Evolutionary conservation across 1,139 yeast genomes (phyloP), one percentile per base, ranked within the genome.

Genomic region (Debaryomyces robertsiae): DNA sequence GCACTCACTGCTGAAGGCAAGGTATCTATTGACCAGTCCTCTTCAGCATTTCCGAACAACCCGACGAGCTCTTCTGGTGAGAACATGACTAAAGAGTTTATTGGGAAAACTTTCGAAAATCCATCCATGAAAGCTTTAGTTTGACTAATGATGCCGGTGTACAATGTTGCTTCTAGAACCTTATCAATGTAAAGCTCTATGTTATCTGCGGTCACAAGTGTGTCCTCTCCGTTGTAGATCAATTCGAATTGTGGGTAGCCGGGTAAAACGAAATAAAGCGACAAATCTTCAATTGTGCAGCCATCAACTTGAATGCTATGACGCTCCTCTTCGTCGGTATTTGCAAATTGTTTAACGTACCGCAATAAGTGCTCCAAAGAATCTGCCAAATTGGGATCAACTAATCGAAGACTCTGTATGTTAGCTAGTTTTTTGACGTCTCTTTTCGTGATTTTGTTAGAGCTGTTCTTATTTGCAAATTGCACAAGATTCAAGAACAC

Each of bases 101-200:
- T 82, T 0, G 97, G 96, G 62, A 93, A 86, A 1, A 90, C 95
- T 43, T 77, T 77, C 0, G 94, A 81, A 54, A 93, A 91, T 0
- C 98, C 98, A 11, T 76, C 76, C 57, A 81, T 76, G 61, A 93
- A 91, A 4, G 88, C 79, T 35, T 73, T 69, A 14, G 88, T 64
- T 58, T 90, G 97, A 10, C 65, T 63, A 13, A 62, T 55, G 7
- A 93, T 75, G 3, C 98, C 98, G 1, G 63, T 53, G 14, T 79
- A 82, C 13, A 90, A 54, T 0, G 87, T 78, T 42, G 75, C 71
- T 38, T 86, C 89, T 10, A 83, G 56, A 1, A 89, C 83, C 18
- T 63, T 62, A 9, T 65, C 65, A 19, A 90, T 69, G 51, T 86
- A 93, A 4, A 61, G 58, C 7, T 74, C 79, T 30, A 88, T 67